Evolutionary conservation across 75 land plant genomes (phyloP), one percentile per base, ranked within the genome.

Genomic region (Azolla pinnata): DNA sequence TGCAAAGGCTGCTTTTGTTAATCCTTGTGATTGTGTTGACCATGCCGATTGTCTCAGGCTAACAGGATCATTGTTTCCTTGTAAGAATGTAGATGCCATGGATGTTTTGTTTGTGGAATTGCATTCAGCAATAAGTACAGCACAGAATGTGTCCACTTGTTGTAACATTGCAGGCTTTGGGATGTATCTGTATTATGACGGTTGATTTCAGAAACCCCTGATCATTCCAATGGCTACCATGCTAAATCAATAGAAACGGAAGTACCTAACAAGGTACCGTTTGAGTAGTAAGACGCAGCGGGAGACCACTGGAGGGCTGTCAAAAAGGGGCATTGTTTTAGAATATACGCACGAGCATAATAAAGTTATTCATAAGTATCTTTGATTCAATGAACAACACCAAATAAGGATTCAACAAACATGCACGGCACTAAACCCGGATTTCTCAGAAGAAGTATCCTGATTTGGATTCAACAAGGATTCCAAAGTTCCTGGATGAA

Each of bases 261-360:
- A 64, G 54, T 66, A 93, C 98, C 90, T 62, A 35, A 86, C 71
- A 47, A 95, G 88, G 67, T 95, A 86, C 4, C 83, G 81, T 55
- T 90, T 95, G 52, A 95, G 68, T 50, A 95, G 78, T 50, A 79
- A 76, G 46, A 90, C 86, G 74, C 91, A 95, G 45, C 83, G 79
- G 52, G 81, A 82, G 70, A 95, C 87, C 35, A 95, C 99, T 31
- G 97, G 97, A 24, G 99, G 99, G 60, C 99, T 95, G 87, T 29
- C 12, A 52, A 52, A 47, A 20, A n/a, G n/a, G n/a, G n/a, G n/a
- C n/a, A n/a, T n/a, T n/a, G n/a, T n/a, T n/a, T n/a, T n/a, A n/a
- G n/a, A n/a, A n/a, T n/a, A n/a, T n/a, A n/a, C n/a, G n/a, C n/a
- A n/a, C n/a, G n/a, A n/a, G n/a, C n/a, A n/a, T n/a, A n/a, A n/a